A percentile compares a stretch with the other conserved stretches of the same genome.
phyloP scores from a whole-genome alignment of 108 stramenopile genomes.

The Tribonema minus region DNA sequence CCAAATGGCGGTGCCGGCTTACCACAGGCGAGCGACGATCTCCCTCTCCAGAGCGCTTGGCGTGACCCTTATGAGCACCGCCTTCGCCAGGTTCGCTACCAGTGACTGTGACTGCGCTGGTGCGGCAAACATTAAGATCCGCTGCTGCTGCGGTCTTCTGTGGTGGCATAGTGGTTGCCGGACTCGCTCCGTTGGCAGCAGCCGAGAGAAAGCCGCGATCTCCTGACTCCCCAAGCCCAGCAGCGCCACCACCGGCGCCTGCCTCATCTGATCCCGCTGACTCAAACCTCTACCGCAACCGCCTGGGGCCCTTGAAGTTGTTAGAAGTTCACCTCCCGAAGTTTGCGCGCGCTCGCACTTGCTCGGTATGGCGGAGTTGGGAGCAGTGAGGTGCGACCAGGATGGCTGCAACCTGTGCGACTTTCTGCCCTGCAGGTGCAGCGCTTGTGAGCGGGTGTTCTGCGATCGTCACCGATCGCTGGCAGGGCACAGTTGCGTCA shows the following conservation, averaged over 20 bases:
- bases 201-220: no score
- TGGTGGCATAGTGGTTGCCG: neutral
- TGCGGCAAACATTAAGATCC: no score
- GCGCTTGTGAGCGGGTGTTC: constrained; percentile 14
- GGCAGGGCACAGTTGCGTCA: constrained; percentile 6
- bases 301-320: neutral
- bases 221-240: neutral
- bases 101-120: no score
- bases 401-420: constrained; percentile 22
- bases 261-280: neutral
- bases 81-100: no score
- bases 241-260: neutral
- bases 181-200: neutral
- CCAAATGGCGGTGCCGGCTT: no score
- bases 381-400: constrained; percentile 19
- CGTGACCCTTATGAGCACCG: no score
- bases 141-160: no score
- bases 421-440: constrained; percentile 22
- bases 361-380: constrained; percentile 32
- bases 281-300: neutral
- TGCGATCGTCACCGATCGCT: constrained; percentile 17
- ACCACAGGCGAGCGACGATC: no score
- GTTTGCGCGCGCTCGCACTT: neutral
- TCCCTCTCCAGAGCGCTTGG: no score
- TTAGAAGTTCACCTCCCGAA: neutral